Base-by-base conservation (phyloP, 2,329 filamentous ascomycete species). In the Hypoxylon sp. region DNA sequence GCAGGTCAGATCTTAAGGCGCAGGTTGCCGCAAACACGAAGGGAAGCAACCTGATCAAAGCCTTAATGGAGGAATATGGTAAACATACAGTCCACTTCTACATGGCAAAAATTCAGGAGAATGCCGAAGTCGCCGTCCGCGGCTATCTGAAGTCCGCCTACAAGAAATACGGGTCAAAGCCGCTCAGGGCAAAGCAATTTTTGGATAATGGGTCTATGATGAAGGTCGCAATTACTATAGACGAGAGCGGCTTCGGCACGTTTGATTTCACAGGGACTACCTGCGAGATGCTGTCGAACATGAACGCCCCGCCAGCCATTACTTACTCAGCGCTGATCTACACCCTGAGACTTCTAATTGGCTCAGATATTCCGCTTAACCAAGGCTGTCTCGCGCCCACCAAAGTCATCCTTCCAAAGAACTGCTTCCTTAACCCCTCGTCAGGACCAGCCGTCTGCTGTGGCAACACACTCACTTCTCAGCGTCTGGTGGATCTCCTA, bases 301-400 rank as follows among this genome's bases (percentile, higher is more conserved):
- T 75, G 67, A 77, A 77, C 45, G 74, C 74, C 11, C 76, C 76
- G 0, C 73, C 72, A n/a, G 74, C 75, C 13, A 77, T 78, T 36
- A 77, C 75, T 1, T 74, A 77, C 64, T 77, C 75, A 19, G 76
- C 75, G 17, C 67, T 77, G 25, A 77, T 78, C 48, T 75, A 75
- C 56, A 70, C 72, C 0, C 61, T 75, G 2, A 86, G 91, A 38
- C 90, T 88, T 71, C 82, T 93, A 60, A 92, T 93, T 73, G 88
- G 85, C 50, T 87, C 91, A 72, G 90, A 93, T 70, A 92, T 93
- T 14, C 91, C 91, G 0, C 82, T 93, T 2, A 93, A 93, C 77
- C 91, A 93, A 80, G 91, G 91, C 68, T 93, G 91, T 70, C 80
- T 93, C 6, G 69, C 70, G 11, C 72, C 73, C 2, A 72, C 70